A percentile compares a stretch with the other conserved stretches of the same genome.
Conservation (phyloP, 1,284 basidiomycete genomes). For the Inonotus obliquus region DNA sequence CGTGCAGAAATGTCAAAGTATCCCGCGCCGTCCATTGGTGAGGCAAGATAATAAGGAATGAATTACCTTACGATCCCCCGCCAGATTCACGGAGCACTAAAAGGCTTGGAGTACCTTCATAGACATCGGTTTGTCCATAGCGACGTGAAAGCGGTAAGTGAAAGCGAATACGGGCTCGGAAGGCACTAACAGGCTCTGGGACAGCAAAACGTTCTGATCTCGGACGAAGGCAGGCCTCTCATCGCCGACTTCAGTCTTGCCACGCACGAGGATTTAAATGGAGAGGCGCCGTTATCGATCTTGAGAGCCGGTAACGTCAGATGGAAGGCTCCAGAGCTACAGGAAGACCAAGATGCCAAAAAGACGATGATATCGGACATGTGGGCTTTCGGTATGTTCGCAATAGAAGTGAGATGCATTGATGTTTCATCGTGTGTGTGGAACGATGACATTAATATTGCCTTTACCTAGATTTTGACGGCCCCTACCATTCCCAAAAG, state of each 20-base stretch:
- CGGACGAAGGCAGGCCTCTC: background rate
- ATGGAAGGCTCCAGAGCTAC: conserved; percentile 6
- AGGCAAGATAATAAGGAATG: background rate
- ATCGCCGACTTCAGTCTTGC: conserved; percentile 10
- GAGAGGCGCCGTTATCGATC: background rate
- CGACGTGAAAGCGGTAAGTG: conserved; percentile 11
- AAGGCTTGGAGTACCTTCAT: conserved; percentile 6
- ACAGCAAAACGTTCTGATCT: conserved; percentile 13
- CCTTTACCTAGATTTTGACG: conserved; percentile 5
- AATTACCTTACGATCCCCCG: background rate
- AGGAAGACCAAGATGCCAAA: background rate
- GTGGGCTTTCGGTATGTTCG: conserved; percentile 15
- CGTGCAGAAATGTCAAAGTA: background rate
- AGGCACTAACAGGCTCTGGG: background rate
- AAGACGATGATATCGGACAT: conserved; percentile 5
- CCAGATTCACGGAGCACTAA: conserved; percentile 4
- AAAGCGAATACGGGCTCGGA: background rate
- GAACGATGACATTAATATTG: too few species aligned
- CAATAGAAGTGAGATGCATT: background rate
- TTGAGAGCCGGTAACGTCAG: conserved; percentile 6
- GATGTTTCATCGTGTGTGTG: background rate
- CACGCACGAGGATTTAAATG: background rate
- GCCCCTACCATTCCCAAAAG: conserved; percentile 2
- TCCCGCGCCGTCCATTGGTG: background rate
- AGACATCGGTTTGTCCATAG: conserved; percentile 1